These are phyloP conservation scores for Sporothrix sp. DNA, from an alignment of 2,329 filamentous ascomycete species.

Conservation along the genomic window DNA sequence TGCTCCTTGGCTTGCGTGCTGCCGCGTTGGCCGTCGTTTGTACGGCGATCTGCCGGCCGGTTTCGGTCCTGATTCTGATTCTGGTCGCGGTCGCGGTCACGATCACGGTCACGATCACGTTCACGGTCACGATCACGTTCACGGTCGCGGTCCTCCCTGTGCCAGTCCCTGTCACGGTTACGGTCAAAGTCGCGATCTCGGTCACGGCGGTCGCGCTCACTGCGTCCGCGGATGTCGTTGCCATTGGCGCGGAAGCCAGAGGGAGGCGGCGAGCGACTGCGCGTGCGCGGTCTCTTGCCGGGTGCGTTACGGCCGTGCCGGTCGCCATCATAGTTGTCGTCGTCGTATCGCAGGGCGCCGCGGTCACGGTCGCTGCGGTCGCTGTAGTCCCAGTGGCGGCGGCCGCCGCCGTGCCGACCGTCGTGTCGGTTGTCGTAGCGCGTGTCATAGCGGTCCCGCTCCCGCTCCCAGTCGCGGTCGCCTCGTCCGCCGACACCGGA, in stretches of 20 bases:
- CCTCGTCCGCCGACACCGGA: slow-evolving; percentile 19
- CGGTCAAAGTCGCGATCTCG: slow-evolving; percentile 24
- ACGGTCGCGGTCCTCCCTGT: slow-evolving; percentile 23
- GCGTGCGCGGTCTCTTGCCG: slow-evolving; percentile 47
- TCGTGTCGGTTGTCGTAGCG: background rate
- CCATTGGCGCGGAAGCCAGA: slow-evolving; percentile 23
- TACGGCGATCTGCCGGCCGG: too few species aligned
- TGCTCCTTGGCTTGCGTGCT: too few species aligned
- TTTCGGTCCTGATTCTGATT: too few species aligned
- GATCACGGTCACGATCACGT: background rate
- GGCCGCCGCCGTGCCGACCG: slow-evolving; percentile 1
- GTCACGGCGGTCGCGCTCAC: slow-evolving; percentile 24
- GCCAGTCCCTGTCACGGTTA: slow-evolving; percentile 23
- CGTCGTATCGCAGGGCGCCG: slow-evolving; percentile 12
- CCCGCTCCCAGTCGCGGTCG: slow-evolving; percentile 22
- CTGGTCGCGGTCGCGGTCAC: background rate
- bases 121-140: slow-evolving; percentile 23
- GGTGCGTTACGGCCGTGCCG: slow-evolving; percentile 25
- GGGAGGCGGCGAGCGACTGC: slow-evolving; percentile 39
- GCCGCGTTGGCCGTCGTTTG: background rate
- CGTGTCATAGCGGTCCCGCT: slow-evolving; percentile 39
- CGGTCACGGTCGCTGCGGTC: slow-evolving; percentile 18
- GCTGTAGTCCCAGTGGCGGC: background rate
- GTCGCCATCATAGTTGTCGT: slow-evolving; percentile 31
- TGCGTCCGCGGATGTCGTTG: slow-evolving; percentile 23